A percentile compares a stretch with the other conserved stretches of the same genome.
These are phyloP conservation scores for Chaetoceros tenuissimus DNA, from an alignment of 108 stramenopile species.

Conservation along the genomic window DNA sequence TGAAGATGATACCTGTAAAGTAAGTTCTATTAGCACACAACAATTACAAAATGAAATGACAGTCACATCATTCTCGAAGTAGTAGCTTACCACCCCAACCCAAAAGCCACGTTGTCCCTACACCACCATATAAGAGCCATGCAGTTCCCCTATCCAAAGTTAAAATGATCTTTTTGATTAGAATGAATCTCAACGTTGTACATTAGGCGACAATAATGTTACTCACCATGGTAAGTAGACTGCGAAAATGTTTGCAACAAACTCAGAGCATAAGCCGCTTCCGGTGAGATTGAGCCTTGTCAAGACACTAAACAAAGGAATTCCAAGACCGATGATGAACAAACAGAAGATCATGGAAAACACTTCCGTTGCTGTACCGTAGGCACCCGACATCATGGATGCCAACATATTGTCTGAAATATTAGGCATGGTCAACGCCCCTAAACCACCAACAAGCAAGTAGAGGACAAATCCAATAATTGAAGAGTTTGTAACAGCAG, in stretches of 20 bases:
- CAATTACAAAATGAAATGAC: too few relatives aligned
- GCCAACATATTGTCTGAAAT: conserved; percentile 54
- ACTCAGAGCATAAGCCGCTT: conserved; percentile 20
- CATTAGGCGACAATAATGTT: too few relatives aligned
- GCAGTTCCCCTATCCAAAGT: too few relatives aligned
- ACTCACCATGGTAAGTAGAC: conserved; percentile 57
- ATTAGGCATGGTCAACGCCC: conserved; percentile 46
- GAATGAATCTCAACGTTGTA: too few relatives aligned
- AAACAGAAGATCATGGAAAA: conserved; percentile 50
- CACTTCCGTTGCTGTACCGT: conserved; percentile 36
- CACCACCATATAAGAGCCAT: conserved; percentile 47
- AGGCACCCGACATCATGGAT: conserved; percentile 51
- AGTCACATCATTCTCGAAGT: too few relatives aligned
- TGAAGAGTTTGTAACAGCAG: conserved; percentile 33
- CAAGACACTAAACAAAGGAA: conserved; percentile 58
- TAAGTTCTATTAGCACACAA: too few relatives aligned
- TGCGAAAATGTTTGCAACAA: conserved; percentile 31
- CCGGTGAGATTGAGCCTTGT: conserved; percentile 44
- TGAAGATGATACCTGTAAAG: conserved; percentile 45
- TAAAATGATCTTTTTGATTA: too few relatives aligned
- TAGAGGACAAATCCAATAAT: conserved; percentile 32
- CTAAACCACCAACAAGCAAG: conserved; percentile 47
- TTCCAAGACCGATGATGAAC: conserved; percentile 65
- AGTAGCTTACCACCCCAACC: too few relatives aligned
- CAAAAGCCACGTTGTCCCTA: conserved; percentile 33